Evolutionary conservation across 108 stramenopile species (phyloP).

Genomic region (Chaetoceros tenuissimus): DNA sequence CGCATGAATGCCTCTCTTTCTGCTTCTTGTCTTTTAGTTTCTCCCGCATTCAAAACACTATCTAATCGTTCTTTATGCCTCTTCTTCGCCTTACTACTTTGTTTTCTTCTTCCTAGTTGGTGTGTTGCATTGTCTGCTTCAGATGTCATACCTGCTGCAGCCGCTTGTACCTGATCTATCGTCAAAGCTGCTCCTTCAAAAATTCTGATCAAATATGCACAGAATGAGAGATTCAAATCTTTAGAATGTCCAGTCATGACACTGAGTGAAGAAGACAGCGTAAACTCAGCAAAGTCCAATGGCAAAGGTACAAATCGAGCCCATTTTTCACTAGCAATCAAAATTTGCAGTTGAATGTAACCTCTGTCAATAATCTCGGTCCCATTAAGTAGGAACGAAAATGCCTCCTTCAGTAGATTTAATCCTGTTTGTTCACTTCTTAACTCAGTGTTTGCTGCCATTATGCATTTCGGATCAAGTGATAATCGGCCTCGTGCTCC

Average conservation of each 20-base stretch:
- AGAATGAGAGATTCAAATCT: constrained; percentile 23
- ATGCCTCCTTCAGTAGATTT: constrained; percentile 28
- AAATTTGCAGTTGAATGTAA: constrained; percentile 12
- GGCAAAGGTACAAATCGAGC: constrained; percentile 60
- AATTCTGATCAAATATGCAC: constrained; percentile 53
- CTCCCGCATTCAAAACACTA: constrained; percentile 21
- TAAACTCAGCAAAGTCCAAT: constrained; percentile 32
- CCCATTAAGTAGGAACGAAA: constrained; percentile 10
- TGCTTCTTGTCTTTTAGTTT: constrained; percentile 22
- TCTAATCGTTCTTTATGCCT: constrained; percentile 46
- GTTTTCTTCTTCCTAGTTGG: constrained; percentile 40
- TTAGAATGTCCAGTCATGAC: background rate
- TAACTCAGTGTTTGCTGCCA: constrained; percentile 55
- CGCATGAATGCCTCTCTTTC: constrained; percentile 45
- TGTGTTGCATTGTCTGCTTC: constrained; percentile 20
- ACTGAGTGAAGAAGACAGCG: constrained; percentile 6
- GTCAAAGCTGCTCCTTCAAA: constrained; percentile 65
- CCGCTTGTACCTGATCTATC: constrained; percentile 45
- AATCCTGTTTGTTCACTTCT: constrained; percentile 37
- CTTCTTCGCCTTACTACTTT: constrained; percentile 60
- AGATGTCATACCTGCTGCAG: constrained; percentile 34
- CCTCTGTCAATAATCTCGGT: constrained; percentile 9
- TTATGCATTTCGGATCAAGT: constrained; percentile 59
- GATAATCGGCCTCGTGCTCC: constrained; percentile 51
- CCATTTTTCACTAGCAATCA: constrained; percentile 44